Conservation (phyloP, 306 rosid genomes). For the Gastrolobium bilobum region DNA sequence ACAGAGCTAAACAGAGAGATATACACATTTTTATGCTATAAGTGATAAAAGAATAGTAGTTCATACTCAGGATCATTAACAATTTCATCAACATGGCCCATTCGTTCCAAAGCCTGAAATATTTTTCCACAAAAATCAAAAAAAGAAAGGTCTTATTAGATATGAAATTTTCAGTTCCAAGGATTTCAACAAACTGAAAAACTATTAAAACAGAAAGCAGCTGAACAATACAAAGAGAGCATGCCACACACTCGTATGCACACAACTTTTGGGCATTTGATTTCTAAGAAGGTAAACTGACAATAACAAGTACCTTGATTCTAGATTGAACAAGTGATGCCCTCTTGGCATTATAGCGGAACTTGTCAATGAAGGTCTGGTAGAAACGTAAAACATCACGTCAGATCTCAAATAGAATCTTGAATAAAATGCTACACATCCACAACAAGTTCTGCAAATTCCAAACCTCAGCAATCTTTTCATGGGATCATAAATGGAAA, state of each 20-base stretch:
- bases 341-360: conserved; percentile 97
- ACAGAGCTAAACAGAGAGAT: conserved; percentile 33
- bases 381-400: conserved; percentile 46
- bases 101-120: conserved; percentile 88
- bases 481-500: conserved; percentile 19
- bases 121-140: conserved; percentile 34
- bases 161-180: conserved; percentile 32
- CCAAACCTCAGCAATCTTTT: conserved; percentile 1
- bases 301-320: conserved; percentile 79
- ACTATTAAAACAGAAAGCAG: conserved; percentile 34
- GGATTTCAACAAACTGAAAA: conserved; percentile 27
- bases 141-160: conserved; percentile 4
- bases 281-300: conserved; percentile 29
- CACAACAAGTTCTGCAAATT: conserved; percentile 31
- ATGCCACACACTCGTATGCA: background rate
- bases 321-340: conserved; percentile 99
- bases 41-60: conserved; percentile 42
- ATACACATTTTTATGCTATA: conserved; percentile 8
- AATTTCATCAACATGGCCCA: conserved; percentile 92
- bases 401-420: conserved; percentile 54
- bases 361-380: conserved; percentile 97
- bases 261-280: conserved; percentile 25
- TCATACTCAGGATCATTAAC: conserved; percentile 98
- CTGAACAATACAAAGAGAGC: conserved; percentile 29
- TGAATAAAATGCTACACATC: conserved; percentile 29